Evolutionary conservation across 2,329 filamentous ascomycete genomes (phyloP).

Genomic region (Fusarium veterinarium): DNA sequence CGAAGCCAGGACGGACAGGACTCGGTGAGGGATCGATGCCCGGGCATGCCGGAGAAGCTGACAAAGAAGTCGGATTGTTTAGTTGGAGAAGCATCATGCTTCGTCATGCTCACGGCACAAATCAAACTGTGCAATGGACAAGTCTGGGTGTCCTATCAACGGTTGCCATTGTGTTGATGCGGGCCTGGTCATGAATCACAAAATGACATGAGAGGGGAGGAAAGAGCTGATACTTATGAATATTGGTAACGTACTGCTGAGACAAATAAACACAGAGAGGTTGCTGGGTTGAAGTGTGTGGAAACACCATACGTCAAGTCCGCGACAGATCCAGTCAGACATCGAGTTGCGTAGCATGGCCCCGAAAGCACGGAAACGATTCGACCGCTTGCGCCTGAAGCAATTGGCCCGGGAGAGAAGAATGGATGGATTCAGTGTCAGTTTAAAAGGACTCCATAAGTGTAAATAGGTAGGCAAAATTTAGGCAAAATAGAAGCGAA

Average conservation of each 20-base stretch:
- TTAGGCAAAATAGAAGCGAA: constrained; percentile 5
- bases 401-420: constrained; percentile 14
- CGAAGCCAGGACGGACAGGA: constrained; percentile 30
- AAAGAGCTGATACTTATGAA: constrained; percentile 23
- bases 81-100: constrained; percentile 34
- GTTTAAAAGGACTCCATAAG: constrained; percentile 13
- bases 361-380: constrained; percentile 30
- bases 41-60: constrained; percentile 40
- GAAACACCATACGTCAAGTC: constrained; percentile 38
- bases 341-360: constrained; percentile 22
- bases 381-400: constrained; percentile 25
- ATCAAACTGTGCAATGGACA: not conserved
- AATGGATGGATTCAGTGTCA: constrained; percentile 5
- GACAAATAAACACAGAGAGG: constrained; percentile 5
- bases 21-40: constrained; percentile 42
- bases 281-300: constrained; percentile 22
- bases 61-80: constrained; percentile 35
- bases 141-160: constrained; percentile 5
- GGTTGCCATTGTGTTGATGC: not conserved
- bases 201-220: not conserved
- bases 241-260: constrained; percentile 17
- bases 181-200: constrained; percentile 7
- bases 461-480: constrained; percentile 17
- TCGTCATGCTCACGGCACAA: constrained; percentile 40
- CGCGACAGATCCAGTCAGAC: constrained; percentile 29